Evolutionary conservation across 495 filamentous ascomycete genomes (phyloP).

Genomic region (Tuber umbilicatum): DNA sequence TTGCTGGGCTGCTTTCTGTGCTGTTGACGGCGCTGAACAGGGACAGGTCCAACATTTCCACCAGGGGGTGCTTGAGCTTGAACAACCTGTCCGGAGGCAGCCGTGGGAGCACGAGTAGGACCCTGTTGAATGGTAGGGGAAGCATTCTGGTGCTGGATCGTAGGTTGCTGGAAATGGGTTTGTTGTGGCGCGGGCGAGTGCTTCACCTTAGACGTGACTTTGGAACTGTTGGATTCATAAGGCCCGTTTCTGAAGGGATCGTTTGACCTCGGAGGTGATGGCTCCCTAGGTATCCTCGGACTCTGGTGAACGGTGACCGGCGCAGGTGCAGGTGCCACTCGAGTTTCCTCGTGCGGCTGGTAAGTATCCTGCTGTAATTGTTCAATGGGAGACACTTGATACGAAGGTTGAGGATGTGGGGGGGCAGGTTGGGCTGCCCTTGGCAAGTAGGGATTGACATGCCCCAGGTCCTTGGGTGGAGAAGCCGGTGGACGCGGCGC

Average conservation of each 20-base stretch:
- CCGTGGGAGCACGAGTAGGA: slow-evolving; percentile 12
- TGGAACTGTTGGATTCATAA: slow-evolving; percentile 25
- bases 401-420: slow-evolving; percentile 43
- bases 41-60: slow-evolving; percentile 37
- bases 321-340: slow-evolving; percentile 16
- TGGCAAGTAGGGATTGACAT: slow-evolving; percentile 15
- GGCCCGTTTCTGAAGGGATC: slow-evolving; percentile 18
- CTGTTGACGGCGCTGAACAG: slow-evolving; percentile 34
- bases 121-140: slow-evolving; percentile 19
- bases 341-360: slow-evolving; percentile 34
- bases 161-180: slow-evolving; percentile 33
- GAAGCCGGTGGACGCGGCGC: slow-evolving; percentile 58
- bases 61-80: slow-evolving; percentile 22
- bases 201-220: slow-evolving; percentile 22
- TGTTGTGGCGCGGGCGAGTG: slow-evolving; percentile 27
- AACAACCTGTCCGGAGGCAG: slow-evolving; percentile 12
- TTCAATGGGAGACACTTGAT: slow-evolving; percentile 34
- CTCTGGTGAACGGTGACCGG: slow-evolving; percentile 29
- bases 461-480: slow-evolving; percentile 30
- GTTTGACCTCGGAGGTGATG: slow-evolving; percentile 22
- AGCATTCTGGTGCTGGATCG: slow-evolving; percentile 27
- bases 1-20: slow-evolving; percentile 41
- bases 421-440: slow-evolving; percentile 19
- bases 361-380: slow-evolving; percentile 40
- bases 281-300: slow-evolving; percentile 26